Conservation (phyloP, 257 asterid genomes). For the Asclepias syriaca region DNA sequence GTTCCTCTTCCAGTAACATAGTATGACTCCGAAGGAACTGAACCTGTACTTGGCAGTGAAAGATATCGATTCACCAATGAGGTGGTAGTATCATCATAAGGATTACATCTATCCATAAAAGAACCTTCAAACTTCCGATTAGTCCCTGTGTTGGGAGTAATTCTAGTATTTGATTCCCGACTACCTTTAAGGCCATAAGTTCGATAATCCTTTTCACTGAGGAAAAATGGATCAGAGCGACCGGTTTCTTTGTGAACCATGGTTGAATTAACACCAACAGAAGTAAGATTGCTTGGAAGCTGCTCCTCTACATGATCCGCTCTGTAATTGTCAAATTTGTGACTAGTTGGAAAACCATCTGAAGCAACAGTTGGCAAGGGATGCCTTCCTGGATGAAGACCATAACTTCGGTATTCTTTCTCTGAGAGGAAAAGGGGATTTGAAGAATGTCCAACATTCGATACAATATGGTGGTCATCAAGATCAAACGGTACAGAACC, state of each 20-base stretch:
- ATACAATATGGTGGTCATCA: slow-evolving; percentile 27
- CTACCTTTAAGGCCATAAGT: slow-evolving; percentile 49
- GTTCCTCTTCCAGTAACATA: slow-evolving; percentile 27
- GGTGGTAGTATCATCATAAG: slow-evolving; percentile 60
- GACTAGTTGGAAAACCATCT: slow-evolving; percentile 16
- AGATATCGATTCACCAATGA: slow-evolving; percentile 66
- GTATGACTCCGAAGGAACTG: slow-evolving; percentile 29
- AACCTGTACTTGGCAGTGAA: slow-evolving; percentile 28
- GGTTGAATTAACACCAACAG: slow-evolving; percentile 21
- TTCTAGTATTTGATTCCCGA: slow-evolving; percentile 23
- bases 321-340: slow-evolving; percentile 21
- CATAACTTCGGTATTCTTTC: slow-evolving; percentile 67
- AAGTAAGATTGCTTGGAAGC: slow-evolving; percentile 26
- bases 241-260: slow-evolving; percentile 33
- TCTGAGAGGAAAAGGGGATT: slow-evolving; percentile 52
- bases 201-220: slow-evolving; percentile 52
- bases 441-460: slow-evolving; percentile 21
- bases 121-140: slow-evolving; percentile 18
- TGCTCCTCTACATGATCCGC: slow-evolving; percentile 39
- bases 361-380: slow-evolving; percentile 28
- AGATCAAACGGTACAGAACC: slow-evolving; percentile 20
- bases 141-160: slow-evolving; percentile 18
- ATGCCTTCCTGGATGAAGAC: slow-evolving; percentile 51
- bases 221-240: slow-evolving; percentile 29
- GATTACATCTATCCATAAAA: slow-evolving; percentile 22